Evolutionary conservation across 1,139 yeast genomes (phyloP).

Genomic region (Debaryomyces robertsiae): DNA sequence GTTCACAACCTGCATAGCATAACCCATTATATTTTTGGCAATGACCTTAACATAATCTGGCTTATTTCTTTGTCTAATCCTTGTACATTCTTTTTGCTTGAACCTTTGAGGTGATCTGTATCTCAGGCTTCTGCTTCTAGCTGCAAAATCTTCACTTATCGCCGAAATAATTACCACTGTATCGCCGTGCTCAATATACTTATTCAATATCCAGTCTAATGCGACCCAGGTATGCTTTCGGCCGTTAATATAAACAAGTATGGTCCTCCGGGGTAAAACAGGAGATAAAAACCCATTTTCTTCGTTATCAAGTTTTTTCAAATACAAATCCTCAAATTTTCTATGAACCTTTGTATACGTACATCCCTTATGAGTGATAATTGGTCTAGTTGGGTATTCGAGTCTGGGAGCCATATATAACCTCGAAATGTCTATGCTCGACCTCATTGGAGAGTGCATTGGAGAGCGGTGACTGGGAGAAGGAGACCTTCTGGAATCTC

Average conservation of each 20-base stretch:
- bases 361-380: constrained; percentile 53
- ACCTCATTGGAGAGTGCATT: constrained; percentile 15
- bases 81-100: constrained; percentile 33
- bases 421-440: constrained; percentile 14
- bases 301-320: constrained; percentile 30
- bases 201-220: constrained; percentile 63
- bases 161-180: constrained; percentile 59
- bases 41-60: constrained; percentile 40
- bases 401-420: constrained; percentile 5
- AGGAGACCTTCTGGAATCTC: constrained; percentile 22
- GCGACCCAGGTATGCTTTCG: constrained; percentile 81
- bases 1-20: constrained; percentile 49
- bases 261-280: constrained; percentile 52
- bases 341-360: constrained; percentile 50
- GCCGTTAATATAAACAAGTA: constrained; percentile 68
- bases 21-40: constrained; percentile 47
- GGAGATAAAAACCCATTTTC: constrained; percentile 29
- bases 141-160: constrained; percentile 20
- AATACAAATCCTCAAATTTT: constrained; percentile 41
- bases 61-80: constrained; percentile 35
- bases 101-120: not conserved
- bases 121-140: constrained; percentile 4
- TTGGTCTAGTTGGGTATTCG: constrained; percentile 55
- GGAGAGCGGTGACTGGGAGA: constrained; percentile 17
- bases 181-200: constrained; percentile 62